Percentiles rank a stretch among this genome's conserved stretches.
Conservation (phyloP, 305 asterid genomes). For the Fraxinus sp. region DNA sequence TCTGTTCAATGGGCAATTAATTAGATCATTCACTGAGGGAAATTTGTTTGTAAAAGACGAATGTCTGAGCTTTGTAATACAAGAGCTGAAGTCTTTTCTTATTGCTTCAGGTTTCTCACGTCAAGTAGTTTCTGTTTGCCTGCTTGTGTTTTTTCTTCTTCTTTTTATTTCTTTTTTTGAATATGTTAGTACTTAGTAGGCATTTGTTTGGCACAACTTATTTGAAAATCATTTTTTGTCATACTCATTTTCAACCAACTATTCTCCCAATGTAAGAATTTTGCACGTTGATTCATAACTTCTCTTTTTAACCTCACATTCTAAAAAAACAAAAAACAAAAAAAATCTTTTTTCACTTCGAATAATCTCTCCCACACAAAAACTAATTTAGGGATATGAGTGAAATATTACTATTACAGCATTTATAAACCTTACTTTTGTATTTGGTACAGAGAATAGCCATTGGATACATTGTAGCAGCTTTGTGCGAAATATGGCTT, state of each 20-base stretch:
- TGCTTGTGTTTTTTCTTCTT: background rate
- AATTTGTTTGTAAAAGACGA: background rate
- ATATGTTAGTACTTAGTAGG: too few relatives aligned
- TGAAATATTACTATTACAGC: background rate
- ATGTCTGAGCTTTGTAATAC: background rate
- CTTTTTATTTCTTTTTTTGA: background rate
- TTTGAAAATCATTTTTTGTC: background rate
- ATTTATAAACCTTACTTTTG: conserved; percentile 8
- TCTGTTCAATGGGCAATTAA: background rate
- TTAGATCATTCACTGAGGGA: background rate
- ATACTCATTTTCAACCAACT: background rate
- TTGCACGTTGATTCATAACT: background rate
- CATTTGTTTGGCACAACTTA: too few relatives aligned
- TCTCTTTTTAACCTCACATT: conserved; percentile 10
- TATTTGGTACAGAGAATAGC: conserved; percentile 67
- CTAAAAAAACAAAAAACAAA: too few relatives aligned
- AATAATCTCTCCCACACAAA: background rate
- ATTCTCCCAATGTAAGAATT: background rate
- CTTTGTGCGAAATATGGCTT: conserved; percentile 86
- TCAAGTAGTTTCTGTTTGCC: background rate
- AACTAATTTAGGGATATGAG: background rate
- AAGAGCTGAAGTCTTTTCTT: background rate
- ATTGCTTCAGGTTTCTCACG: background rate
- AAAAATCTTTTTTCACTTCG: background rate
- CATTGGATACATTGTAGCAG: conserved; percentile 67